These are phyloP conservation scores for Botrytis paeoniae DNA, from an alignment of 2,329 filamentous ascomycete species.

Conservation along the genomic window DNA sequence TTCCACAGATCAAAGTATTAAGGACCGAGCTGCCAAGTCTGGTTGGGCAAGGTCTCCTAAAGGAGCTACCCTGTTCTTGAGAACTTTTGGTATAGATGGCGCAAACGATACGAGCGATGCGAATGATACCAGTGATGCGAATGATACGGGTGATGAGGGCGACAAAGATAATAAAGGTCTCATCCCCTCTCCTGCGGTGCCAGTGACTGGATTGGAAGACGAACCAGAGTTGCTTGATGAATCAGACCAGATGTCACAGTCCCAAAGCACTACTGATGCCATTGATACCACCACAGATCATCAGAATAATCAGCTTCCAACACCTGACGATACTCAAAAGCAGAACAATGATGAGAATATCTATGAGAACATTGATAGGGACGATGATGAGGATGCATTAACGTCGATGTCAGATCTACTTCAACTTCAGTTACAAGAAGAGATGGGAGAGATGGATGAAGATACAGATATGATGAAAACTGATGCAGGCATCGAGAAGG, in stretches of 20 bases:
- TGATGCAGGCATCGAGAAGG: not conserved
- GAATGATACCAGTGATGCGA: constrained; percentile 2
- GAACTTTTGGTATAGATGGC: constrained; percentile 15
- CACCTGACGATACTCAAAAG: constrained; percentile 17
- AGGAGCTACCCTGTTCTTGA: constrained; percentile 3
- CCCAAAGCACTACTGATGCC: not conserved
- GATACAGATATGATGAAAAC: not conserved
- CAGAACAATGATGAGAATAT: too few species aligned
- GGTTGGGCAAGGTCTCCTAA: constrained; percentile 11
- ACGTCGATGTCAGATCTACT: constrained; percentile 14
- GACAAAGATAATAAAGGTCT: not conserved
- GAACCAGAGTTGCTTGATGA: not conserved
- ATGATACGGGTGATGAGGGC: constrained; percentile 12
- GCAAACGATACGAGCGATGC: constrained; percentile 12
- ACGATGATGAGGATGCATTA: not conserved
- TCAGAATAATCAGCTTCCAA: constrained; percentile 9
- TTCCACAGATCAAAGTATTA: not conserved
- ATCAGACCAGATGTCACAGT: not conserved
- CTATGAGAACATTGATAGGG: not conserved
- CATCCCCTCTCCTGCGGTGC: not conserved
- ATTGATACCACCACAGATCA: not conserved
- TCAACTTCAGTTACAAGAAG: constrained; percentile 16
- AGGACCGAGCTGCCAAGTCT: constrained; percentile 9
- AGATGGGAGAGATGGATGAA: constrained; percentile 14
- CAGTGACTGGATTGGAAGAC: not conserved